Evolutionary conservation across 2,329 filamentous ascomycete species (phyloP), one percentile per base, ranked within the genome.

Genomic region (Arthroderma sp.): DNA sequence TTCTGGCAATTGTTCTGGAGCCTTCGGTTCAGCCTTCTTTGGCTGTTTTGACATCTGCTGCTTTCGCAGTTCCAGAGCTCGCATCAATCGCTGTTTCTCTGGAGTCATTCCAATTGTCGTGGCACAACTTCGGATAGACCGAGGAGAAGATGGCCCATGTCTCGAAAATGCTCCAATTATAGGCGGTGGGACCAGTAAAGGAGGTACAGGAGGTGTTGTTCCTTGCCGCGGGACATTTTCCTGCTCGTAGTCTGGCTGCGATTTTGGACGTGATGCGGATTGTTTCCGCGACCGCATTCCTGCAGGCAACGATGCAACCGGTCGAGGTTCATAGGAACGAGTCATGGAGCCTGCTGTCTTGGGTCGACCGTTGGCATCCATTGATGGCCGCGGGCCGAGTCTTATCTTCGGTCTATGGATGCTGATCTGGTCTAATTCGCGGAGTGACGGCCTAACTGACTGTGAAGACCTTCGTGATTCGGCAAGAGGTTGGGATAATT

Each of bases 21-120:
- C 61, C 57, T 65, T 67, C 54, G 64, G 66, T 57, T 67, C 68
- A 19, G 61, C 64, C 56, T 68, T 61, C 64, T 69, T 71, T 25
- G 51, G 33, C 19, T 54, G 51, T 25, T n/a, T 17, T 38, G 67
- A 70, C 68, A 85, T 83, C 70, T 89, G 90, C 72, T 87, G 89
- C 71, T 94, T 93, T 55, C 91, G 81, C 63, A 96, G 73, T 71
- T 96, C 87, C 74, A 96, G 80, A 6, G 93, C 93, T 74, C 94
- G 96, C 88, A 95, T 91, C 61, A 98, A 76, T 56, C 93, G 81
- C 60, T 88, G 83, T 74, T 94, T 97, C 70, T 98, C 93, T 0
- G 88, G 88, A 1, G 88, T 89, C 66, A 94, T 86, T n/a, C 76
- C 74, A 9, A 69, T 77, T 65, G 70, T 76, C 66, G 66, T 67